Evolutionary conservation across 2,329 filamentous ascomycete species (phyloP), one percentile per base, ranked within the genome.

Genomic region (Lasiodiplodia citricola): DNA sequence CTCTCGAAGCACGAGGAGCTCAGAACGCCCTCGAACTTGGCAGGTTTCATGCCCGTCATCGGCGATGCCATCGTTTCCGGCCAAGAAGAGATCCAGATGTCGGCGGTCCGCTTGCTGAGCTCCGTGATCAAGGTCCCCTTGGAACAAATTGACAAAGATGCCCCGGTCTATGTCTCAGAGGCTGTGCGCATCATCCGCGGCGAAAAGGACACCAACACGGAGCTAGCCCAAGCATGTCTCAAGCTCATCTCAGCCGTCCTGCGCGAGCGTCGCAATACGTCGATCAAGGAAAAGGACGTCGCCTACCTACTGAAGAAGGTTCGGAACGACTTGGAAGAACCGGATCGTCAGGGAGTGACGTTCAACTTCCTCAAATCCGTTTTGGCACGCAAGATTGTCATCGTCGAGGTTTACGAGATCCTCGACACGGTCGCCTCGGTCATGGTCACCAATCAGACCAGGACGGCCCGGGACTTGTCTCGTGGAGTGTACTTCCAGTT

Each of bases 401-500:
- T 96, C 8, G 91, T 94, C 0, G 87, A 91, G 52, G 90, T 99
- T 37, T 99, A 99, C 77, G 95, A 98, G 76, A 91, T 92, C 10
- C 87, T 97, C 71, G 96, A 99, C 77, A 90, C 94, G 74, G 91
- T 97, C 37, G 93, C 93, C 57, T 90, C 88, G 3, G 91, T 97
- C 78, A 98, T 98, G 94, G 92, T 99, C 68, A 97, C 92, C 55
- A 98, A 98, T 76, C 93, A 97, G 71, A 94, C 96, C 73, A 91
- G 92, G 73, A 90, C 92, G 72, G 95, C 95, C 2, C 88, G 96
- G 65, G 93, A 97, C 77, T 85, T 97, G 47, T 94, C 95, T 16
- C 87, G 96, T 68, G 93, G 93, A 23, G 91, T 93, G 16, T 99
- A 96, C 80, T 91, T 97, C 79, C 93, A 97, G 73, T 99, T 99